Conservation (phyloP, 306 rosid species). For the Corylus heterophylla region DNA sequence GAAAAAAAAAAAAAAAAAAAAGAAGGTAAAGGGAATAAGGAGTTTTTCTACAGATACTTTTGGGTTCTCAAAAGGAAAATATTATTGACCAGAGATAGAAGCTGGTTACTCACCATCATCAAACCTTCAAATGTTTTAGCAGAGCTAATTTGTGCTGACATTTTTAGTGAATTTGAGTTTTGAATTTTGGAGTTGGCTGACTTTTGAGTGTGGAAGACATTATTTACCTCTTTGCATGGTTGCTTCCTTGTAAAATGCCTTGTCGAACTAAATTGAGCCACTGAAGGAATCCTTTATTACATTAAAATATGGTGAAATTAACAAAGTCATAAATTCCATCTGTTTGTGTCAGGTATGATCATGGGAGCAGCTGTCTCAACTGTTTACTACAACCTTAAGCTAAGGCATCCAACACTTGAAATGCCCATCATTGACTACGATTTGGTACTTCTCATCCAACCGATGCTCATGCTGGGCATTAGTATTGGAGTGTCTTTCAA, state of each 20-base stretch:
- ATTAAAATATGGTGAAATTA: background rate
- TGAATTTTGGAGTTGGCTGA: background rate
- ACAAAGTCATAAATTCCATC: background rate
- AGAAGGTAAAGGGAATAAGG: background rate
- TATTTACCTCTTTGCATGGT: background rate
- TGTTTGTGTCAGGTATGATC: constrained; percentile 71
- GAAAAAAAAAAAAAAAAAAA: background rate
- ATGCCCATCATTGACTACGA: constrained; percentile 89
- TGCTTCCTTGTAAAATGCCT: background rate
- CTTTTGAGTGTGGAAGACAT: background rate
- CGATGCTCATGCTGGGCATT: constrained; percentile 96
- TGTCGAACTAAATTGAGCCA: background rate
- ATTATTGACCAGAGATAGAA: background rate
- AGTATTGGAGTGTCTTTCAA: constrained; percentile 90
- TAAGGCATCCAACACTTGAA: constrained; percentile 71
- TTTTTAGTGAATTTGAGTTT: no score
- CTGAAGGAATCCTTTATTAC: background rate
- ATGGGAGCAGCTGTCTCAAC: constrained; percentile 89
- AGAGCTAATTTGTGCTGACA: background rate
- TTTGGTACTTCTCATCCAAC: constrained; percentile 83
- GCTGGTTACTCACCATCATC: background rate
- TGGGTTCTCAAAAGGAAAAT: background rate
- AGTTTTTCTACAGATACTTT: background rate
- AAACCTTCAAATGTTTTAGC: background rate
- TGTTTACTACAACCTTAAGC: constrained; percentile 77